Base-by-base conservation (phyloP, 2,329 filamentous ascomycete genomes). In the Clarireedia monteithiana region DNA sequence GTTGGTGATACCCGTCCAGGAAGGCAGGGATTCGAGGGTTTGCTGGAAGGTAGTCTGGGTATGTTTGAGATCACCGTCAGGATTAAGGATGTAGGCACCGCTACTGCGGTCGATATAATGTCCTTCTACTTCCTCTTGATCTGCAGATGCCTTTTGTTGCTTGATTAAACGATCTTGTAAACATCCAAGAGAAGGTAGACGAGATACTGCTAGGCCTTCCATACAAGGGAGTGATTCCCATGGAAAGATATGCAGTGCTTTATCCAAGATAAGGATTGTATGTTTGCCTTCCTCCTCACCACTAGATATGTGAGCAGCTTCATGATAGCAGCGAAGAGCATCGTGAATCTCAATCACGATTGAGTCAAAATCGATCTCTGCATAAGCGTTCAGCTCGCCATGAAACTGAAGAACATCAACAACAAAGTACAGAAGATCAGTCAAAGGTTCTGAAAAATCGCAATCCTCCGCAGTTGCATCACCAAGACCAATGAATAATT, bases 351-450 rank as follows among this genome's bases (percentile, higher is more conserved):
- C 91, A 40, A 97, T 79, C 5, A 91, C 84, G 82, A 99, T 95
- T 63, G 80, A 75, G 61, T 99, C 94, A 67, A 97, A 95, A 70
- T 97, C 92, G 60, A 99, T 89, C 73, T 99, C 94, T 64, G 99
- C 94, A 71, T 96, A 96, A 0, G 95, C 94, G 68, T 97, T 99
- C 48, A 85, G 82, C 72, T 99, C 95, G 15, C 94, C 94, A 64
- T 96, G 89, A 71, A 99, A 97, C 69, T 97, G 94, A 2, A 99
- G 77, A 51, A 97, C 91, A 66, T 99, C 94, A 5, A 99, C 86
- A 1, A 97, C 88, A 68, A 97, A 97, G 72, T 96, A 97, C 3
- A 99, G 80, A 27, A 99, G 75, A 68, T 99, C 94, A 63, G 86
- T 90, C n/a, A 99, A 74, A 0, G 86, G 83, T 66, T 97, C 92